A percentile compares a stretch with the other conserved stretches of the same genome.
phyloP scores from a whole-genome alignment of 2,329 filamentous ascomycete species.

The Daldinia sp. region DNA sequence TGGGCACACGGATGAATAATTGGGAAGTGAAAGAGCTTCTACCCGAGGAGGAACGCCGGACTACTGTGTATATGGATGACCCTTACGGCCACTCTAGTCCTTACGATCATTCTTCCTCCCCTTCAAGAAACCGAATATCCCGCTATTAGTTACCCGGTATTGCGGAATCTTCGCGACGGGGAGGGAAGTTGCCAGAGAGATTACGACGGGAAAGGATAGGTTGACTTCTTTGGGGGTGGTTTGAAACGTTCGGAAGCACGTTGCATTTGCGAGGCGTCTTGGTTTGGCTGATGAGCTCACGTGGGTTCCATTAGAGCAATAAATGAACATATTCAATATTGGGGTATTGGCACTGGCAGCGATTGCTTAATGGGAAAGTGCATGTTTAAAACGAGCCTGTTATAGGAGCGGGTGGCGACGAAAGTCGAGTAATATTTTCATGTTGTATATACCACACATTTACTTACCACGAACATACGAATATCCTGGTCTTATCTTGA shows the following conservation, averaged over 20 bases:
- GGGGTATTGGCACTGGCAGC: conserved; percentile 36
- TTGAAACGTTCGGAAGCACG: conserved; percentile 13
- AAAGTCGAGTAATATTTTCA: conserved; percentile 29
- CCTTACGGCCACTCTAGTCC: conserved; percentile 63
- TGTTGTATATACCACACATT: conserved; percentile 31
- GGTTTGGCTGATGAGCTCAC: conserved; percentile 27
- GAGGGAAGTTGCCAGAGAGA: conserved; percentile 18
- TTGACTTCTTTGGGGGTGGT: conserved; percentile 18
- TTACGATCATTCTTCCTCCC: conserved; percentile 65
- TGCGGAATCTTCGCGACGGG: conserved; percentile 21
- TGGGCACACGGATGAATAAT: conserved; percentile 93
- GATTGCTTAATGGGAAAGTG: conserved; percentile 22
- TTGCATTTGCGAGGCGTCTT: conserved; percentile 48
- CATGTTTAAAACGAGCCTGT: conserved; percentile 7
- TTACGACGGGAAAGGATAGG: conserved; percentile 15
- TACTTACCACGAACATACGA: conserved; percentile 20
- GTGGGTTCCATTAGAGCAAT: conserved; percentile 34
- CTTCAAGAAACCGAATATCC: conserved; percentile 50
- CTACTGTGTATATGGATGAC: conserved; percentile 78
- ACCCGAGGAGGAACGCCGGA: conserved; percentile 81
- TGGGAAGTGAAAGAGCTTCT: conserved; percentile 98
- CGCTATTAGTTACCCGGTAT: conserved; percentile 50
- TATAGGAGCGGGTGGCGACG: conserved; percentile 6
- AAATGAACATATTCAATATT: conserved; percentile 33
- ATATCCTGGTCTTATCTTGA: not conserved